Evolutionary conservation across 2,329 filamentous ascomycete genomes (phyloP).

Genomic region (Sclerotinia spermophila): DNA sequence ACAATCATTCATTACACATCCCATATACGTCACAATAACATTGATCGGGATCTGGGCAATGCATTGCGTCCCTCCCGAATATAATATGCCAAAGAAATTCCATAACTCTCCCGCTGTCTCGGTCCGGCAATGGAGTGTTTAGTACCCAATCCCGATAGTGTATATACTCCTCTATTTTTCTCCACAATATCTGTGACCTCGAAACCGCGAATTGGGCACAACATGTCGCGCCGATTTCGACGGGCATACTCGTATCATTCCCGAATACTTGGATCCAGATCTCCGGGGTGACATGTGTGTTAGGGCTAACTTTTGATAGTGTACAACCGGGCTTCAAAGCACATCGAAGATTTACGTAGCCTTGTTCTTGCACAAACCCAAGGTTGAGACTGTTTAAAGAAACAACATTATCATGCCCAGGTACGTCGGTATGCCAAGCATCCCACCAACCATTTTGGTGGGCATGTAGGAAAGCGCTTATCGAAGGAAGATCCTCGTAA

Average conservation of each 20-base stretch:
- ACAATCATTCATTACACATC: conserved; percentile 28
- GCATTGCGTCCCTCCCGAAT: conserved; percentile 47
- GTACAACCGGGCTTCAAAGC: conserved; percentile 54
- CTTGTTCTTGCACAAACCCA: conserved; percentile 44
- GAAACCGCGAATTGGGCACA: conserved; percentile 64
- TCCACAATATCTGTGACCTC: conserved; percentile 46
- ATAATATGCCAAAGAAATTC: conserved; percentile 66
- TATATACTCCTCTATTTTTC: conserved; percentile 52
- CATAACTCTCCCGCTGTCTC: conserved; percentile 56
- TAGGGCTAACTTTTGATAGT: conserved; percentile 31
- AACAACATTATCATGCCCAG: conserved; percentile 35
- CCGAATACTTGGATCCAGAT: conserved; percentile 39
- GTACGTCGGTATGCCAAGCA: conserved; percentile 25
- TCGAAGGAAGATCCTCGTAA: conserved; percentile 48
- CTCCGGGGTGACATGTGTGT: conserved; percentile 43
- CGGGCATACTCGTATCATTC: conserved; percentile 39
- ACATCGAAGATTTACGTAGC: conserved; percentile 60
- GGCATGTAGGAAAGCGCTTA: conserved; percentile 39
- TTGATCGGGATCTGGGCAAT: conserved; percentile 30
- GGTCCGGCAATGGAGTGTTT: conserved; percentile 50
- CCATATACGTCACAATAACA: conserved; percentile 37
- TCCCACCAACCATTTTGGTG: conserved; percentile 45
- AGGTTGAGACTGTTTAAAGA: conserved; percentile 26
- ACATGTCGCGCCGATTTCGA: conserved; percentile 50
- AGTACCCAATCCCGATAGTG: conserved; percentile 57